Conservation (phyloP, 2,329 filamentous ascomycete species). For the Hymenotorrendiella dingleyae region DNA sequence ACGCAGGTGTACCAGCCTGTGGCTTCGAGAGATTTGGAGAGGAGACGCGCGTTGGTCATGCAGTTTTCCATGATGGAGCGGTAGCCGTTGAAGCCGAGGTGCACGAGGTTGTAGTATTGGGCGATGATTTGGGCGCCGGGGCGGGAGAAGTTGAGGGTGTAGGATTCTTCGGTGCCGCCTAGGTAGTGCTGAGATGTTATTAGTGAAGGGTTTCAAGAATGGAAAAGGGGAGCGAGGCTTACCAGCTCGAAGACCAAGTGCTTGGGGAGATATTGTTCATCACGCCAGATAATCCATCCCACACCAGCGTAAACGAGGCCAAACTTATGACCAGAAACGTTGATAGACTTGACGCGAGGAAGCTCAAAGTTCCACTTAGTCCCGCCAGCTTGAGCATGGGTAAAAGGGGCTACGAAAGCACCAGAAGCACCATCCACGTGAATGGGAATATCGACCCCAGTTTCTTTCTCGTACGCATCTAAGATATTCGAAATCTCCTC, state of each 20-base stretch:
- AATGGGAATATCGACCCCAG: slow-evolving; percentile 60
- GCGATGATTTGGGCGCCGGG: slow-evolving; percentile 64
- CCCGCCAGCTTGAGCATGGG: slow-evolving; percentile 47
- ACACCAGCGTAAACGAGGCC: slow-evolving; percentile 61
- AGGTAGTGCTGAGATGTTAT: slow-evolving; percentile 45
- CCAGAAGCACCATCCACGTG: slow-evolving; percentile 59
- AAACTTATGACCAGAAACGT: slow-evolving; percentile 57
- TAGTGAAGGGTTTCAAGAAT: background rate
- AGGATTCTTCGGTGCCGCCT: slow-evolving; percentile 64
- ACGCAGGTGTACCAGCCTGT: slow-evolving; percentile 62
- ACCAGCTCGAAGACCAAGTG: slow-evolving; percentile 62
- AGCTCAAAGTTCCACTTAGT: slow-evolving; percentile 59
- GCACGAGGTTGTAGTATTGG: slow-evolving; percentile 69
- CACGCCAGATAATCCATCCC: slow-evolving; percentile 66
- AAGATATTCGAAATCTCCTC: slow-evolving; percentile 61
- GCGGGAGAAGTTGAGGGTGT: slow-evolving; percentile 67
- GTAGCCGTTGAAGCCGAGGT: slow-evolving; percentile 62
- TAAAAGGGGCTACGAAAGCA: slow-evolving; percentile 57
- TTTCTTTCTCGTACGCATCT: slow-evolving; percentile 55
- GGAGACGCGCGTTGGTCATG: slow-evolving; percentile 55
- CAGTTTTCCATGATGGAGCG: slow-evolving; percentile 60
- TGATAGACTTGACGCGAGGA: slow-evolving; percentile 60
- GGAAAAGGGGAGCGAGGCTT: slow-evolving; percentile 31
- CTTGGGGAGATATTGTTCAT: slow-evolving; percentile 58
- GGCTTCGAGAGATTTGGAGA: slow-evolving; percentile 57